These are phyloP conservation scores for Balansia obtecta DNA, from an alignment of 2,329 filamentous ascomycete species.

Conservation along the genomic window DNA sequence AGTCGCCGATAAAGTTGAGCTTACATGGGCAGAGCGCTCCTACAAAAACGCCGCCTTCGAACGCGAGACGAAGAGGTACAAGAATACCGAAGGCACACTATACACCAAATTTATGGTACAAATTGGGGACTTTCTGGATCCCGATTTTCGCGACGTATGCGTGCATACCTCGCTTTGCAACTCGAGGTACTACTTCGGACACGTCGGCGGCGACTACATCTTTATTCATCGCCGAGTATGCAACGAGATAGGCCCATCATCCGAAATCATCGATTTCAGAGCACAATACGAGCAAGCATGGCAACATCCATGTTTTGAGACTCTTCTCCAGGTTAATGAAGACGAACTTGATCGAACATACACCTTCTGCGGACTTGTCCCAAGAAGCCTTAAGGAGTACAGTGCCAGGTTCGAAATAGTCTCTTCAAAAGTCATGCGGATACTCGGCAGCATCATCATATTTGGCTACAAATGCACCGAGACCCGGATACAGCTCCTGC, in stretches of 20 bases:
- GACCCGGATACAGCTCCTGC: background rate
- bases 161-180: conserved; percentile 1
- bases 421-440: conserved; percentile 6
- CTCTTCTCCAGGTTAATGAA: background rate
- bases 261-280: background rate
- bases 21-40: background rate
- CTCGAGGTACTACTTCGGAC: conserved; percentile 14
- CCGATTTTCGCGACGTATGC: background rate
- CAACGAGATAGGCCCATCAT: background rate
- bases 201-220: conserved; percentile 15
- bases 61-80: background rate
- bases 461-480: conserved; percentile 1
- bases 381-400: conserved; percentile 11
- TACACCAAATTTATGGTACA: background rate
- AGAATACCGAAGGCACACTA: background rate
- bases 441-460: conserved; percentile 9
- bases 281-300: background rate
- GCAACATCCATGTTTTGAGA: background rate
- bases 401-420: conserved; percentile 7
- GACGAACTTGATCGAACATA: background rate
- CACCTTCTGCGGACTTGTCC: conserved; percentile 13
- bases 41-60: background rate
- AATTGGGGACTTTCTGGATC: background rate
- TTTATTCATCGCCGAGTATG: conserved; percentile 11
- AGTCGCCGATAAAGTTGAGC: background rate